phyloP scores from a whole-genome alignment of 2,329 filamentous ascomycete species.

The Ascochyta viciae-villosae region DNA sequence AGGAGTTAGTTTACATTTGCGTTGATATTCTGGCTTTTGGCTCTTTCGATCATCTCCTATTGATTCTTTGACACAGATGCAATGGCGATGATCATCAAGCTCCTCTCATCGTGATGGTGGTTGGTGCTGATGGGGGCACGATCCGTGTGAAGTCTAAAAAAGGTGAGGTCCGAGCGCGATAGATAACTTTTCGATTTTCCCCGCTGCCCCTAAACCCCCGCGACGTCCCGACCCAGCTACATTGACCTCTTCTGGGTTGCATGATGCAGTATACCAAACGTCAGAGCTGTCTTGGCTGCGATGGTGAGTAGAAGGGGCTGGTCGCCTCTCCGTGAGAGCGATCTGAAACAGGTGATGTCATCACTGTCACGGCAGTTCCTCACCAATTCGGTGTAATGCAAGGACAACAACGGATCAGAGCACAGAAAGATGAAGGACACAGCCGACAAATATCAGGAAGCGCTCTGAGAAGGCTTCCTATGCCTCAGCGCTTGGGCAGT shows the following conservation, averaged over 20 bases:
- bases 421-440: no score
- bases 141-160: conserved; percentile 3
- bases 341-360: conserved; percentile 18
- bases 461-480: neutral
- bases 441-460: no score
- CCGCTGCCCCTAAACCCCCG: neutral
- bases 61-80: no score
- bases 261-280: neutral
- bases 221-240: neutral
- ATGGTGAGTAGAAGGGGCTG: neutral
- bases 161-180: conserved; percentile 9
- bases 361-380: neutral
- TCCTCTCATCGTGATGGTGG: neutral
- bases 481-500: neutral
- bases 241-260: neutral
- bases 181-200: neutral
- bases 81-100: no score
- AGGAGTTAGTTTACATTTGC: no score
- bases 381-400: no score
- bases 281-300: neutral
- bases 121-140: neutral
- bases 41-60: no score
- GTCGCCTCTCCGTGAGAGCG: neutral
- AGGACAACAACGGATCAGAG: no score
- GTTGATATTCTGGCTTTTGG: no score